These are phyloP conservation scores for Detonula confervacea DNA, from an alignment of 352 stramenopile species.

Conservation along the genomic window DNA sequence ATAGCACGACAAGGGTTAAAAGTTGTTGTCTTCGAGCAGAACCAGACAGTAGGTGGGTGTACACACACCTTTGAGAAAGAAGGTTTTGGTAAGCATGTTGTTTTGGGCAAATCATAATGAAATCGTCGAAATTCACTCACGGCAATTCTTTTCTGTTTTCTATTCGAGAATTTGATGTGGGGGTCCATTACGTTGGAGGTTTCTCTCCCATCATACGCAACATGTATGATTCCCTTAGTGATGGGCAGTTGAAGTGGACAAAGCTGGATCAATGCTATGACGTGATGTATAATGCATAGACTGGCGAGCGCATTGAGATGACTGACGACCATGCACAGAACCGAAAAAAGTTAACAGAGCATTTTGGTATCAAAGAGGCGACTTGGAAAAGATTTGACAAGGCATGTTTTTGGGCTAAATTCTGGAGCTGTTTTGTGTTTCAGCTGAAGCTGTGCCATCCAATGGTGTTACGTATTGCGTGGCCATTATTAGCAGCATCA, in stretches of 20 bases:
- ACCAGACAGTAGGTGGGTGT: constrained; percentile 56
- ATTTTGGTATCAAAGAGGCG: constrained; percentile 18
- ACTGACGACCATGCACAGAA: constrained; percentile 31
- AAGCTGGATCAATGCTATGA: constrained; percentile 44
- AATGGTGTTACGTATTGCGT: constrained; percentile 23
- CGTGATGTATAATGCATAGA: constrained; percentile 42
- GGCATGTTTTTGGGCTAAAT: constrained; percentile 26
- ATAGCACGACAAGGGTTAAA: neutral
- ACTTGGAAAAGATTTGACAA: constrained; percentile 21
- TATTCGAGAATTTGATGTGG: constrained; percentile 74
- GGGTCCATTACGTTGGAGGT: constrained; percentile 68
- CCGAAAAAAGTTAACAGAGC: constrained; percentile 18
- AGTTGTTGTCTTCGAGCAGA: constrained; percentile 35
- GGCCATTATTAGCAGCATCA: constrained; percentile 20
- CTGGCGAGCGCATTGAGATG: constrained; percentile 32
- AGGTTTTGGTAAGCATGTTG: no score
- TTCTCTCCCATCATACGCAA: constrained; percentile 6
- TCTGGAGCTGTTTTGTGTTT: constrained; percentile 27
- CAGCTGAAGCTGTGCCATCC: constrained; percentile 35
- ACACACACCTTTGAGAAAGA: constrained; percentile 65
- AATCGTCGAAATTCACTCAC: no score
- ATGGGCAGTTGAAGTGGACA: constrained; percentile 44
- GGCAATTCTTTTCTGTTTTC: no score
- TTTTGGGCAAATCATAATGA: no score
- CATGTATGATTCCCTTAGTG: constrained; percentile 35